Evolutionary conservation across 306 rosid genomes (phyloP).

Genomic region (Pachyrhizus erosus): DNA sequence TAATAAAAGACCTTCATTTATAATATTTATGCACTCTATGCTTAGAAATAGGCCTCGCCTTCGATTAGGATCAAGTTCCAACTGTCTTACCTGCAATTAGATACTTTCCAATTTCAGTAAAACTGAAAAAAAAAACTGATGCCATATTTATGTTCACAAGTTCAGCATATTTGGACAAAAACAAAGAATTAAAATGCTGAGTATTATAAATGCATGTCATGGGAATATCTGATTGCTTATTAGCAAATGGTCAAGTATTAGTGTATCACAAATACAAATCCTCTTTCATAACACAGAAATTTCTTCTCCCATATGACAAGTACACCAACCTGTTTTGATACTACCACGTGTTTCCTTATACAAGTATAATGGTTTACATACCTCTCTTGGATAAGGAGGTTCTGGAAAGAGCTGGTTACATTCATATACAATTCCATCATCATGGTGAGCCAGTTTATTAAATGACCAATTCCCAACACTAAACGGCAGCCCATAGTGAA

Average conservation of each 20-base stretch:
- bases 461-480: slow-evolving; percentile 96
- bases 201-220: slow-evolving; percentile 4
- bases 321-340: slow-evolving; percentile 9
- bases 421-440: slow-evolving; percentile 77
- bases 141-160: slow-evolving; percentile 18
- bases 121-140: slow-evolving; percentile 17
- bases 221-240: slow-evolving; percentile 21
- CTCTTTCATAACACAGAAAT: slow-evolving; percentile 7
- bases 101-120: slow-evolving; percentile 36
- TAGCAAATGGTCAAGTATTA: not conserved
- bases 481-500: slow-evolving; percentile 93
- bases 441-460: slow-evolving; percentile 81
- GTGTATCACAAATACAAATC: slow-evolving; percentile 3
- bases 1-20: slow-evolving; percentile 86
- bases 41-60: slow-evolving; percentile 69
- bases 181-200: slow-evolving; percentile 2
- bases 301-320: slow-evolving; percentile 8
- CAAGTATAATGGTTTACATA: slow-evolving; percentile 44
- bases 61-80: slow-evolving; percentile 67
- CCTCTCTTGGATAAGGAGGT: slow-evolving; percentile 98
- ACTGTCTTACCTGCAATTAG: slow-evolving; percentile 63
- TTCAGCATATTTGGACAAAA: slow-evolving; percentile 12
- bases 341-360: slow-evolving; percentile 7
- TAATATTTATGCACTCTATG: slow-evolving; percentile 80
- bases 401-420: slow-evolving; percentile 87